Conservation (phyloP, 495 filamentous ascomycete species). For the Achaetomiella virescens region DNA sequence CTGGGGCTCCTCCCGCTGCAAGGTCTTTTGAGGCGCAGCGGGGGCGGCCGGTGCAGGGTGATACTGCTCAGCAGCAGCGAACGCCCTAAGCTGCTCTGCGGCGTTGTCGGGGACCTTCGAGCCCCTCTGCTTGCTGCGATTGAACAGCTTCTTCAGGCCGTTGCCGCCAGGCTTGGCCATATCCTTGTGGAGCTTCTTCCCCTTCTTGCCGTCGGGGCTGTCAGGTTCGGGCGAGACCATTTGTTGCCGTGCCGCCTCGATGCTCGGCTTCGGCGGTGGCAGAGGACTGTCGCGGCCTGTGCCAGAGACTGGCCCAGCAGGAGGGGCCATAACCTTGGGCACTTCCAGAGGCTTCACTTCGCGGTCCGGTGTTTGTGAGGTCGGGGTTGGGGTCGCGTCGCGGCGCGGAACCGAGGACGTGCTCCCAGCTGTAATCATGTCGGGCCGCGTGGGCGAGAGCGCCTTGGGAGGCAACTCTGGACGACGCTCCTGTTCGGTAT, state of each 20-base stretch:
- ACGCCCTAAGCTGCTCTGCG: constrained; percentile 34
- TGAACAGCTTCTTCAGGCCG: constrained; percentile 59
- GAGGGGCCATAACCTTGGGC: constrained; percentile 32
- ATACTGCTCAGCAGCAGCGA: constrained; percentile 23
- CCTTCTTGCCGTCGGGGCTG: constrained; percentile 43
- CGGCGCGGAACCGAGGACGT: constrained; percentile 12
- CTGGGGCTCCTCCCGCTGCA: constrained; percentile 18
- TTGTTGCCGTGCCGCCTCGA: constrained; percentile 35
- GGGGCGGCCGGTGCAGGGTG: constrained; percentile 20
- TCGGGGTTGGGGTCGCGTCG: constrained; percentile 14
- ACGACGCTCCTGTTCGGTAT: constrained; percentile 26
- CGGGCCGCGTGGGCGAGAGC: constrained; percentile 11
- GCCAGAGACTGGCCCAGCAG: constrained; percentile 31
- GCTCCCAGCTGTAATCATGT: constrained; percentile 6
- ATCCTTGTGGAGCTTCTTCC: constrained; percentile 52
- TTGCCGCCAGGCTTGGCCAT: constrained; percentile 40
- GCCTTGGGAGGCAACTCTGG: constrained; percentile 34
- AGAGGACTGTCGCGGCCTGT: constrained; percentile 33
- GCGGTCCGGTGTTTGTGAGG: constrained; percentile 12
- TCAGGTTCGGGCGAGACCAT: constrained; percentile 42
- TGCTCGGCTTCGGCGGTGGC: constrained; percentile 33
- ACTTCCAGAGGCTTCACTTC: constrained; percentile 31
- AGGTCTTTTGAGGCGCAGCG: constrained; percentile 27
- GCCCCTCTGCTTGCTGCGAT: constrained; percentile 52
- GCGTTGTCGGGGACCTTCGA: constrained; percentile 47